Base-by-base conservation (phyloP, 768 basidiomycete species). In the Tephrocybe sp. region DNA sequence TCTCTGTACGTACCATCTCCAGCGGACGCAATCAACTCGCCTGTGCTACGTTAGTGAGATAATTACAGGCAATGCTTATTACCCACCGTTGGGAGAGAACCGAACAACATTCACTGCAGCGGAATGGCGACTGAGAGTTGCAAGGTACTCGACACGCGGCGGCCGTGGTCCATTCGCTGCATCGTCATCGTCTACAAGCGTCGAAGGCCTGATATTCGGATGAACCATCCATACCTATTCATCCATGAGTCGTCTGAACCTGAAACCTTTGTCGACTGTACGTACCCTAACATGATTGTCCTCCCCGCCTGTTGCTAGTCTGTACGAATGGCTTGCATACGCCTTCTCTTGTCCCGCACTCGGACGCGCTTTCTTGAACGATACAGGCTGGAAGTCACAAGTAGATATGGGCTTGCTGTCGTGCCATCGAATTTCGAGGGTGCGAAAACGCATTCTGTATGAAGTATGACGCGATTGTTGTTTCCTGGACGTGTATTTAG, bases 241-340 rank as follows among this genome's bases (percentile, higher is more conserved):
- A 37, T 26, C 47, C 34, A n/a, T 57, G 40, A 43, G 38, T 32
- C 38, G 40, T 45, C 45, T 34, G 39, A 14, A 37, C 42, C 26
- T 51, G 47, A 50, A 32, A 58, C 56, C 49, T 45, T 48, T 45
- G 49, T 45, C 23, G 32, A 39, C 34, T 39, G 42, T 14, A 85
- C 95, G 70, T 63, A 97, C 95, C 67, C 97, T 77, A 62, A 99
- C 93, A 74, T 95, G 88, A 62, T 94, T 97, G 65, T 99, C 97
- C 65, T 96, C 96, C 40, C 97, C 97, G 11, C 86, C 93, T 0
- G 97, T 98, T 0, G 94, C 97, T 17, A 99, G 75, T 58, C 89
- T 81, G 73, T 97, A 98, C n/a, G 84, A 71, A 72, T 92, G 87
- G 17, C 76, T 73, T 8, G 80, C 78, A 64, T 79, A 89, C 56